These are phyloP conservation scores for Fonsecaea nubica DNA, from an alignment of 2,329 filamentous ascomycete genomes.

Conservation along the genomic window DNA sequence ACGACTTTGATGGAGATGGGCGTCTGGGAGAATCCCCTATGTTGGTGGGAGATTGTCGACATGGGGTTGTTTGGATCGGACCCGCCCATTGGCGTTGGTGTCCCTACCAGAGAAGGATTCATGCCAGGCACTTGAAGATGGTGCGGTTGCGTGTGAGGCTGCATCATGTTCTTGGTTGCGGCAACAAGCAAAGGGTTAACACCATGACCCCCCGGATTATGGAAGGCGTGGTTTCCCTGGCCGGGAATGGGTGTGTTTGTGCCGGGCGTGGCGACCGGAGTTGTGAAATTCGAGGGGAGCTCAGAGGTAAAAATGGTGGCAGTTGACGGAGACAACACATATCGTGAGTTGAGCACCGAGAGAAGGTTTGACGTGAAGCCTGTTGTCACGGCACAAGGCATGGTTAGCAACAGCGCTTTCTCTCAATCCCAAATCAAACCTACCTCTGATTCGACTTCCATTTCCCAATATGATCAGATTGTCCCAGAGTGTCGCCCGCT, in stretches of 20 bases:
- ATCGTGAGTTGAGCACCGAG: conserved; percentile 77
- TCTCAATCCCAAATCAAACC: conserved; percentile 23
- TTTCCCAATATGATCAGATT: conserved; percentile 90
- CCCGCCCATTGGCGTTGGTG: conserved; percentile 36
- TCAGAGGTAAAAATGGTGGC: conserved; percentile 98
- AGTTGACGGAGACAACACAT: conserved; percentile 88
- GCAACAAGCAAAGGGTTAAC: conserved; percentile 93
- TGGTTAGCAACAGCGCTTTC: conserved; percentile 42
- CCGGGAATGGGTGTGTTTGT: conserved; percentile 76
- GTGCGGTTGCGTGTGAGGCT: conserved; percentile 48
- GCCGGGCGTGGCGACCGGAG: conserved; percentile 85
- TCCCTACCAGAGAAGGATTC: conserved; percentile 40
- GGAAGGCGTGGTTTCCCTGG: conserved; percentile 57
- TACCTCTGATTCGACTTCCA: conserved; percentile 71
- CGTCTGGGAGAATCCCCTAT: conserved; percentile 72
- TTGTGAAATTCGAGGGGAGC: conserved; percentile 90
- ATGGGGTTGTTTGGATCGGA: conserved; percentile 1
- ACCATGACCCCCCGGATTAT: conserved; percentile 63
- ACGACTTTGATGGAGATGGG: conserved; percentile 83
- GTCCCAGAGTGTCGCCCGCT: conserved; percentile 88
- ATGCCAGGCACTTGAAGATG: conserved; percentile 49
- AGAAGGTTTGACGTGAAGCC: conserved; percentile 91
- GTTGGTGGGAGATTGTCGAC: conserved; percentile 51
- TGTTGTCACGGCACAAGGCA: conserved; percentile 54
- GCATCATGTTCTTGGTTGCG: conserved; percentile 65